Base-by-base conservation (phyloP, 2,329 filamentous ascomycete genomes). In the Pyrenochaeta sp. region DNA sequence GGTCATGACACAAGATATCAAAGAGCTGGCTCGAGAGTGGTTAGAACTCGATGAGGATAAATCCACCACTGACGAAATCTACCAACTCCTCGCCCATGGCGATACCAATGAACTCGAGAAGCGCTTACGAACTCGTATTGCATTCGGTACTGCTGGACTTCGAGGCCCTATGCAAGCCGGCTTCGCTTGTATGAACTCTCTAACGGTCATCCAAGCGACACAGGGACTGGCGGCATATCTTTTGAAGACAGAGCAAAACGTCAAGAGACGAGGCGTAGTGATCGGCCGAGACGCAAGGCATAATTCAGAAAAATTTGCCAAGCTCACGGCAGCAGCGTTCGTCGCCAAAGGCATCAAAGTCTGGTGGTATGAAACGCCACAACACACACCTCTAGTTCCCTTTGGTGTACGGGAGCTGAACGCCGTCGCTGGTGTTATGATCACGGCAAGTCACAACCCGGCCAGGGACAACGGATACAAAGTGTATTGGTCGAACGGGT, bases 401-500 rank as follows among this genome's bases (percentile, higher is more conserved):
- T 89, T 87, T 67, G 82, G 82, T 2, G 82, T 89, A 29, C 78
- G 76, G 6, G 72, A 81, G 49, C 77, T 85, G 49, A 72, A 76
- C 32, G 84, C 85, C 29, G 81, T 78, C 3, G 86, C 84, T 37
- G 86, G 86, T 17, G 77, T 89, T 27, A 88, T 89, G 85, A 81
- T 89, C 32, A 89, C 86, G 12, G 86, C 86, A 29, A 87, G 84
- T 64, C 85, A 87, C 71, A 88, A 89, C 61, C 85, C 86, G 12
- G 82, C 84, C 40, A 77, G 82, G 61, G 85, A 88, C 67, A 88
- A 88, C 66, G 86, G 86, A 17, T 88, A 88, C 74, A 89, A 89
- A 74, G 86, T 89, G 7, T 89, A 88, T 74, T 87, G 84, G 77
- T 78, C 77, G 14, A 88, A 87, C 64, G 86, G 85, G 2, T 86